Conservation (phyloP, 768 basidiomycete species). For the Amanita inopinata region DNA sequence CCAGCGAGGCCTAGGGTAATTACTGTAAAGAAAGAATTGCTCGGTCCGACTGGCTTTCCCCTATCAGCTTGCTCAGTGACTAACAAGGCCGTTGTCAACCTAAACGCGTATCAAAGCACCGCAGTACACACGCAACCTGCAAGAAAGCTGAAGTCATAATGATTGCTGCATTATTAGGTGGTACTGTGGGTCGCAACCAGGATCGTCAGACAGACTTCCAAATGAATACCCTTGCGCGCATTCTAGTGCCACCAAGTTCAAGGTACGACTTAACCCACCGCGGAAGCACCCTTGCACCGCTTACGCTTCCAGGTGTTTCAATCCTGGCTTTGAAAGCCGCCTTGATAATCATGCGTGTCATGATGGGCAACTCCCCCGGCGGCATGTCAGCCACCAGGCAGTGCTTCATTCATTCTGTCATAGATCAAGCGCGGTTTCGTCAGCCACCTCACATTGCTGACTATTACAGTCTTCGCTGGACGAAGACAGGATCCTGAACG, state of each 20-base stretch:
- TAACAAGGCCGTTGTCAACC: not conserved
- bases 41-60: too few relatives aligned
- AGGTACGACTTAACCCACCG: too few relatives aligned
- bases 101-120: constrained; percentile 2
- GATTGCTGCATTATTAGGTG: not conserved
- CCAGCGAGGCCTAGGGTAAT: too few relatives aligned
- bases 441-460: constrained; percentile 1
- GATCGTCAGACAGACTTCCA: constrained; percentile 3
- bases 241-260: not conserved
- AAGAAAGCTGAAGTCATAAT: not conserved
- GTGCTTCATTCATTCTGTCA: not conserved
- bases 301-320: not conserved
- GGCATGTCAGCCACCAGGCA: constrained; percentile 5
- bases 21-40: too few relatives aligned
- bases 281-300: too few relatives aligned
- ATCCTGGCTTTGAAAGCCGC: not conserved
- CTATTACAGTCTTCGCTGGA: not conserved
- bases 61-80: too few relatives aligned
- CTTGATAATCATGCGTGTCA: not conserved
- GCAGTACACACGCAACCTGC: not conserved
- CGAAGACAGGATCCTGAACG: not conserved
- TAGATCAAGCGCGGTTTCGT: not conserved
- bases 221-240: not conserved
- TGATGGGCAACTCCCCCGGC: not conserved
- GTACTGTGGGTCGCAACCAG: constrained; percentile 3